Conservation (phyloP, 495 filamentous ascomycete species). For the Daldinia grandis region DNA sequence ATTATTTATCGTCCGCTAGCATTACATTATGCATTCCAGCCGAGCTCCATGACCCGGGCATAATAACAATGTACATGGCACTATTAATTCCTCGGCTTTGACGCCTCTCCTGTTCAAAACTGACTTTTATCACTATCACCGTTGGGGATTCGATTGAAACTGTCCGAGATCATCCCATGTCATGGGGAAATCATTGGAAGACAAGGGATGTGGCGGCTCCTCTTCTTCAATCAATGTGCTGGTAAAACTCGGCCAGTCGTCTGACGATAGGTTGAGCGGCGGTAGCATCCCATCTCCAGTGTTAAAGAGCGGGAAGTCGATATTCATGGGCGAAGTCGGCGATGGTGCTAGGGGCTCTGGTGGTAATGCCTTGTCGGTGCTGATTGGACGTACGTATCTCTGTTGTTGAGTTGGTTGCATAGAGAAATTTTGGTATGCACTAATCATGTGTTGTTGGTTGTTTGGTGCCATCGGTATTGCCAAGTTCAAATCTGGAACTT, state of each 20-base stretch:
- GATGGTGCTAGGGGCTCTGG: constrained; percentile 43
- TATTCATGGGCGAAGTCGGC: constrained; percentile 42
- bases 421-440: constrained; percentile 34
- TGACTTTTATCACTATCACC: constrained; percentile 15
- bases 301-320: constrained; percentile 41
- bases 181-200: constrained; percentile 39
- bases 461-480: constrained; percentile 15
- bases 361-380: constrained; percentile 43
- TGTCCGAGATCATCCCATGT: constrained; percentile 45
- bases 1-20: constrained; percentile 8
- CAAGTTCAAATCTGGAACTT: constrained; percentile 26
- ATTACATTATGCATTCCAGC: constrained; percentile 41
- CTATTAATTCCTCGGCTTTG: constrained; percentile 4
- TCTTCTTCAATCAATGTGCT: constrained; percentile 43
- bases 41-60: constrained; percentile 32
- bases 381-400: constrained; percentile 17
- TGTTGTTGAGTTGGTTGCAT: constrained; percentile 34
- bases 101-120: not conserved
- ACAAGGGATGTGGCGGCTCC: constrained; percentile 28
- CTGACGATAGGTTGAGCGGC: constrained; percentile 32
- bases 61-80: constrained; percentile 22
- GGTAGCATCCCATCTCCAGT: constrained; percentile 28
- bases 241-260: constrained; percentile 46
- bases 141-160: constrained; percentile 14
- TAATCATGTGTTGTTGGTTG: constrained; percentile 22